Conservation (phyloP, 805 yeast genomes). For the Saccharomycopsis amapae region DNA sequence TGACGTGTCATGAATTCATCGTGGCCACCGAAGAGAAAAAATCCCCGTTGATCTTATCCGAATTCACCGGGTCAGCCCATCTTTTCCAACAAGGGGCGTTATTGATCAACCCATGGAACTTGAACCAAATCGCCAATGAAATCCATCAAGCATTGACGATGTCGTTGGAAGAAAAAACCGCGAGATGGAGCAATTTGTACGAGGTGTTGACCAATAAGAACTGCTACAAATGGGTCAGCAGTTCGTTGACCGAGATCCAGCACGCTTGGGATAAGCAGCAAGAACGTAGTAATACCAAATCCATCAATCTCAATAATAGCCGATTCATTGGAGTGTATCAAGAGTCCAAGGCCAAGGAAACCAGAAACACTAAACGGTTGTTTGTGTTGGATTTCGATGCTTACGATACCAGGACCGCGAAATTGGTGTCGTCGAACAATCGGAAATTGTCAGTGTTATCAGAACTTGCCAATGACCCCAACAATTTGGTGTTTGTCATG, state of each 20-base stretch:
- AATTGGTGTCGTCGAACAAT: constrained; percentile 37
- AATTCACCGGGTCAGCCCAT: constrained; percentile 90
- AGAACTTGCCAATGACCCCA: constrained; percentile 50
- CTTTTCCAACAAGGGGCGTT: constrained; percentile 65
- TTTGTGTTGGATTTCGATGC: constrained; percentile 47
- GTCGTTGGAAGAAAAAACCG: constrained; percentile 47
- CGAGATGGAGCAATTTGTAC: constrained; percentile 56
- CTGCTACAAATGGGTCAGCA: constrained; percentile 65
- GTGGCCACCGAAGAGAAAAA: constrained; percentile 63
- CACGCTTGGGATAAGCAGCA: constrained; percentile 45
- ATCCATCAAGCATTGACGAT: constrained; percentile 61
- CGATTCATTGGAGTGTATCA: constrained; percentile 32
- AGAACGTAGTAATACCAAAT: constrained; percentile 31
- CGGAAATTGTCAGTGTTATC: constrained; percentile 49
- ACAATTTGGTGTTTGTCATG: constrained; percentile 64
- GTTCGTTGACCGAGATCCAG: constrained; percentile 47
- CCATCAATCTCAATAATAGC: constrained; percentile 28
- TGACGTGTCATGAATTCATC: constrained; percentile 91
- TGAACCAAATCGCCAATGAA: constrained; percentile 52
- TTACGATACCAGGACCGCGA: constrained; percentile 26
- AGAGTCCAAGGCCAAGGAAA: constrained; percentile 22
- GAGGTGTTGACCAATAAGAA: constrained; percentile 59
- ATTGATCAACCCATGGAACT: constrained; percentile 89
- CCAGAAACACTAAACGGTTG: constrained; percentile 29
- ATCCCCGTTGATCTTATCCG: constrained; percentile 81